phyloP scores from a whole-genome alignment of 345 rosid species.

The Kernera saxatilis region DNA sequence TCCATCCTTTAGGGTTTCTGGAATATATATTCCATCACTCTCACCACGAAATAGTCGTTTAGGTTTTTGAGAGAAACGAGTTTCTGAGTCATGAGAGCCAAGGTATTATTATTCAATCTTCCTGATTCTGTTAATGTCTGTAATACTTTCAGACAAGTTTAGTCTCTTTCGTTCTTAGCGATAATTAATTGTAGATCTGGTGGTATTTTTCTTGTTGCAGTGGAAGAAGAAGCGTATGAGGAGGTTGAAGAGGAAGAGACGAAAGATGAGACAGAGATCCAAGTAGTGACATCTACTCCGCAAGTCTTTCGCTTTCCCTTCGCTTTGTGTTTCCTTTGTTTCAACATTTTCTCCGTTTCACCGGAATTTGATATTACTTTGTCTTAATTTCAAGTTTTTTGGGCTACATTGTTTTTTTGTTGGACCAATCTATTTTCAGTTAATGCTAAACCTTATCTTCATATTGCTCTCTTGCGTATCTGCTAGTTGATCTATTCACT shows the following conservation, averaged over 20 bases:
- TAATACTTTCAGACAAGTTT: neutral
- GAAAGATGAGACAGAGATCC: conserved; percentile 49
- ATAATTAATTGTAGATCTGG: neutral
- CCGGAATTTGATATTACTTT: neutral
- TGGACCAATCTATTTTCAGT: conserved; percentile 1
- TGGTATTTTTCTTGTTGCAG: neutral
- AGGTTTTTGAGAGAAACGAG: conserved; percentile 9
- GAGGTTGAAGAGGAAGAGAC: conserved; percentile 48
- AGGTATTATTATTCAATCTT: neutral
- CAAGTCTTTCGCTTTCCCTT: neutral
- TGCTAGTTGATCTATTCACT: neutral
- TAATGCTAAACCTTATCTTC: neutral
- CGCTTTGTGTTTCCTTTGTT: neutral
- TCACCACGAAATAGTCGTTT: neutral
- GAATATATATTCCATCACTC: neutral
- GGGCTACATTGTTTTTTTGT: neutral
- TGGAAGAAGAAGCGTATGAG: conserved; percentile 55
- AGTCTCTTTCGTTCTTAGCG: neutral
- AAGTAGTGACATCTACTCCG: conserved; percentile 22
- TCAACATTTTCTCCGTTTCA: neutral
- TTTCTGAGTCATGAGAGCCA: conserved; percentile 13
- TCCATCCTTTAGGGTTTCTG: neutral
- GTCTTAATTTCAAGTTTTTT: neutral
- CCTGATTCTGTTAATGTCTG: neutral
- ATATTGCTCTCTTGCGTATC: neutral